These are phyloP conservation scores for Neonectria coccinea DNA, from an alignment of 2,329 filamentous ascomycete species.

Conservation along the genomic window DNA sequence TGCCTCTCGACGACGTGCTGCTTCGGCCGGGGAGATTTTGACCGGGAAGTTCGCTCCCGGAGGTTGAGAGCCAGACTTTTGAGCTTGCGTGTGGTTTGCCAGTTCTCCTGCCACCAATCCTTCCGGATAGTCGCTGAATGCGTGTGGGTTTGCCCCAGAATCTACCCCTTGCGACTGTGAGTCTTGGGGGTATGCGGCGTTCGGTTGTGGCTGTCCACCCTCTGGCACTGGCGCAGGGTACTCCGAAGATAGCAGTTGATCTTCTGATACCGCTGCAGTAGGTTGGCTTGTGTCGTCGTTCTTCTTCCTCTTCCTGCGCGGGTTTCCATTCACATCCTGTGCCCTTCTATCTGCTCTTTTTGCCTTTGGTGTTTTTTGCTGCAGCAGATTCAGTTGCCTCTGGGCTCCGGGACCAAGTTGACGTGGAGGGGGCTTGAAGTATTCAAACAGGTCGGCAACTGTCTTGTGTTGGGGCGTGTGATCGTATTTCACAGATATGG, in stretches of 20 bases:
- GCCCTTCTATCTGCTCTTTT: slow-evolving; percentile 48
- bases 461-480: slow-evolving; percentile 69
- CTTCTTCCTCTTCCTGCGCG: slow-evolving; percentile 45
- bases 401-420: slow-evolving; percentile 44
- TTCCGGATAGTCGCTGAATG: slow-evolving; percentile 34
- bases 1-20: slow-evolving; percentile 60
- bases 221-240: slow-evolving; percentile 22
- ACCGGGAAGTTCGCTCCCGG: slow-evolving; percentile 43
- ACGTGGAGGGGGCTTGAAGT: slow-evolving; percentile 60
- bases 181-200: slow-evolving; percentile 22
- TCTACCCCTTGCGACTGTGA: slow-evolving; percentile 16
- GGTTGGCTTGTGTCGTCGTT: slow-evolving; percentile 38
- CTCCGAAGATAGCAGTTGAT: slow-evolving; percentile 30
- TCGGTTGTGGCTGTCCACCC: slow-evolving; percentile 24
- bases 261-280: slow-evolving; percentile 17
- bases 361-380: slow-evolving; percentile 43
- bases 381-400: slow-evolving; percentile 43
- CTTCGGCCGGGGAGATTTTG: slow-evolving; percentile 58
- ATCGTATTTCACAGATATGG: slow-evolving; percentile 65
- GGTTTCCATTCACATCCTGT: slow-evolving; percentile 42
- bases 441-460: slow-evolving; percentile 61
- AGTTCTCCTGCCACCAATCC: slow-evolving; percentile 29
- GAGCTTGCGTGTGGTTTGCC: slow-evolving; percentile 26
- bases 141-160: slow-evolving; percentile 22
- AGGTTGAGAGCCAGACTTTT: slow-evolving; percentile 24